phyloP scores from a whole-genome alignment of 495 filamentous ascomycete genomes.

The Hypomontagnella submonticulosa region DNA sequence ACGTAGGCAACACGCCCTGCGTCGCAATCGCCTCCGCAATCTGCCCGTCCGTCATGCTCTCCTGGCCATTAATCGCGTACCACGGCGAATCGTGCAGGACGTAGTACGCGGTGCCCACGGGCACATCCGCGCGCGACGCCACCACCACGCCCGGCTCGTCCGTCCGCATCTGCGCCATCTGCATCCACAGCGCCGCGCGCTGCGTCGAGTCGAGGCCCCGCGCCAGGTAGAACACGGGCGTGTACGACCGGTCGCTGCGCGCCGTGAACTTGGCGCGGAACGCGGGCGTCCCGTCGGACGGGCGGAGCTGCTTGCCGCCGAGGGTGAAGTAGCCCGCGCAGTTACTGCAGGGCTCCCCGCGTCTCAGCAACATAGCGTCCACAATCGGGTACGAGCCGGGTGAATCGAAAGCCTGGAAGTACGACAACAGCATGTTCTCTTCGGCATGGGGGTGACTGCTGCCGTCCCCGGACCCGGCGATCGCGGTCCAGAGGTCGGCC shows the following conservation, averaged over 20 bases:
- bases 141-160: conserved; percentile 33
- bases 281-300: conserved; percentile 32
- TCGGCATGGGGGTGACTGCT: conserved; percentile 42
- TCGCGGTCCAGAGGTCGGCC: conserved; percentile 44
- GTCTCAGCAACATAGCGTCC: conserved; percentile 43
- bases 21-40: conserved; percentile 44
- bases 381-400: conserved; percentile 46
- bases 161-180: conserved; percentile 42
- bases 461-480: conserved; percentile 23
- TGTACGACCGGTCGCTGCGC: conserved; percentile 44
- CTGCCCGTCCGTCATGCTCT: conserved; percentile 45
- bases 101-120: conserved; percentile 43
- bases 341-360: conserved; percentile 43
- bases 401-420: conserved; percentile 49
- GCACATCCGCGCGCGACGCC: conserved; percentile 30
- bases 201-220: conserved; percentile 38
- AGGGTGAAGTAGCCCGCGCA: conserved; percentile 46
- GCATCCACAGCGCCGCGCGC: conserved; percentile 35
- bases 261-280: conserved; percentile 48
- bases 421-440: conserved; percentile 45
- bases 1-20: conserved; percentile 41
- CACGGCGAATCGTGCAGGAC: conserved; percentile 42
- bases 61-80: conserved; percentile 47
- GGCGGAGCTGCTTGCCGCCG: conserved; percentile 43
- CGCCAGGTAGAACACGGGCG: conserved; percentile 45